Base-by-base conservation (phyloP, 2,329 filamentous ascomycete genomes). In the Neofusicoccum cordaticola region DNA sequence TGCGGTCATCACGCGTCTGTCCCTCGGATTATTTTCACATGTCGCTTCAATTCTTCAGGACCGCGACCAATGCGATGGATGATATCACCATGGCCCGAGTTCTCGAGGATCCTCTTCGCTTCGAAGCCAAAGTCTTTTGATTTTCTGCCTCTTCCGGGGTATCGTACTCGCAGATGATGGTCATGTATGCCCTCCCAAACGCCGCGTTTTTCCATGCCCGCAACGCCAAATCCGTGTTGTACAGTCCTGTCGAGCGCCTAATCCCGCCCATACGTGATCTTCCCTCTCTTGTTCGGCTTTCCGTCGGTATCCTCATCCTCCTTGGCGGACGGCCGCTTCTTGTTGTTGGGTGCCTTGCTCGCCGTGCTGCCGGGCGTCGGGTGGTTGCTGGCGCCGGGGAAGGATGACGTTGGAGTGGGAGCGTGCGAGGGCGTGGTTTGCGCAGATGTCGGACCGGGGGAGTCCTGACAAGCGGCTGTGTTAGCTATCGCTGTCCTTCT, bases 211-310 rank as follows among this genome's bases (percentile, higher is more conserved):
- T 11, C 42, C 17, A 31, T 50, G 35, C 35, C 58, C 44, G 27
- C 12, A 62, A 62, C 58, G 58, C 58, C 58, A 51, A 31, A 34
- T 51, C 15, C 34, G 19, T 41, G 19, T 51, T 62, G 34, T 37
- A 62, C 58, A 51, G 17, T 45, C 27, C n/a, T 35, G 39, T 44
- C 15, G 17, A 47, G 42, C n/a, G 42, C 34, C 52, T 64, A 65
- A 13, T 83, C 81, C 62, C 80, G 71, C 19, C 78, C 78, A 68
- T 83, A 83, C n/a, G 78, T 79, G 58, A 83, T 82, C 73, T 83
- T 83, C 34, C 79, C 76, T 64, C 81, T 73, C 74, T 83, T 83
- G 42, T 70, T 52, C 2, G 76, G 72, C 70, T 82, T 82, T 34
- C 71, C 72, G 47, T 82, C 79, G 1, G 79, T 76, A 37, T 83